Base-by-base conservation (phyloP, 208 protist genomes). In the Crithidia sp. region DNA sequence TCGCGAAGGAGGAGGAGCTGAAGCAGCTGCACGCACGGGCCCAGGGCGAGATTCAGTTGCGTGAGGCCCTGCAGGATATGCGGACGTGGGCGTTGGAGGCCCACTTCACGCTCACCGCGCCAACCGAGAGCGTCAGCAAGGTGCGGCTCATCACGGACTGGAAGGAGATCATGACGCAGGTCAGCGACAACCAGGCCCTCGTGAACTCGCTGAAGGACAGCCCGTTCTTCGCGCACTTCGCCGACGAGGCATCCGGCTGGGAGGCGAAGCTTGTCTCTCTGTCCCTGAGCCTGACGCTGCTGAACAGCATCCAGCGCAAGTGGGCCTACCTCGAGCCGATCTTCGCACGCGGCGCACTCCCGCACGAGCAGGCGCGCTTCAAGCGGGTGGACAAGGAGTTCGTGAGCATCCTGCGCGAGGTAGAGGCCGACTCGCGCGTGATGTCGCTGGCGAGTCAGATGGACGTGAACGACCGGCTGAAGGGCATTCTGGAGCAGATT, bases 291-390 rank as follows among this genome's bases (percentile, higher is more conserved):
- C 84, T 99, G 5, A 64, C 81, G 12, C 65, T 91, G 55, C 88
- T 99, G 47, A 98, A 98, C 76, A 82, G 66, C 53, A 98, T 99
- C 74, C 98, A 99, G 89, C 91, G 98, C 47, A 96, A 96, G 68
- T 99, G 98, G 98, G 89, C 98, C 7, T 99, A 99, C 85, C 84
- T 99, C 37, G 97, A 99, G 93, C 98, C 98, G 54, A 98, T 99
- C 79, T 99, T 99, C 76, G 88, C 87, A 2, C 91, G 96, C 47
- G 98, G 98, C 39, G 95, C 98, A 4, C 81, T 99, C 12, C 98
- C 98, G 19, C 86, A 98, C 53, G 95, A 99, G 77, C 95, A 98
- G 85, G 85, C 81, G 7, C 89, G 97, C 40, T 99, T 99, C 86
- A 95, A 96, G 83, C 87, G 91, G 19, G 86, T 99, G 8, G 98